These are phyloP conservation scores for Cytidiella melzeri DNA, from an alignment of 768 basidiomycete species.

Conservation along the genomic window DNA sequence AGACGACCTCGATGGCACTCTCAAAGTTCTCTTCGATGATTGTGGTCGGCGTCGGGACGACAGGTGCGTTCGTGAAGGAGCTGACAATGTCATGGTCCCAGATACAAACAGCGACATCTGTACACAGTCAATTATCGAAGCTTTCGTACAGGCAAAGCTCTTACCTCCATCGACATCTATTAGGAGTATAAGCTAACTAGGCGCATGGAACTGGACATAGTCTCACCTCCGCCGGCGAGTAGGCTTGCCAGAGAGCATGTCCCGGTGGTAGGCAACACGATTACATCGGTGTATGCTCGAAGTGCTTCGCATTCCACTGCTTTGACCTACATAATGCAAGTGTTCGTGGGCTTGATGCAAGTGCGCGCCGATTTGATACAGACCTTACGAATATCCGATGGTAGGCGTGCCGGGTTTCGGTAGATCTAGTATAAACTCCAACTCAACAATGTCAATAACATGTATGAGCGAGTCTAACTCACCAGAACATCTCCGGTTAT, in stretches of 20 bases:
- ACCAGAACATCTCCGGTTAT: constrained; percentile 62
- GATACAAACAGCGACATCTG: constrained; percentile 21
- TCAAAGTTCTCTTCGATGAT: constrained; percentile 45
- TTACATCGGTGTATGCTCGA: constrained; percentile 45
- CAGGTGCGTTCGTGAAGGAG: constrained; percentile 39
- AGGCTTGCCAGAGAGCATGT: constrained; percentile 52
- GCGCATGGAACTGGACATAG: background rate
- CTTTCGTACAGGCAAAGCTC: constrained; percentile 6
- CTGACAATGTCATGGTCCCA: constrained; percentile 36
- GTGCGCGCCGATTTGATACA: background rate
- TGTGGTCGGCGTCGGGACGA: constrained; percentile 35
- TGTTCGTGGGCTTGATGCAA: constrained; percentile 2
- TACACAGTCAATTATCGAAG: background rate
- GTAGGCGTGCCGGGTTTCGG: constrained; percentile 67
- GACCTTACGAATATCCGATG: constrained; percentile 70
- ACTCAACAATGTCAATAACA: no score
- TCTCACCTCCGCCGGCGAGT: constrained; percentile 71
- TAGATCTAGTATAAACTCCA: constrained; percentile 28
- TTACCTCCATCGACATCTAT: constrained; percentile 74
- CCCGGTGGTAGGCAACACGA: constrained; percentile 52
- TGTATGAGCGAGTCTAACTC: constrained; percentile 24
- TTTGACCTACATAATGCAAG: constrained; percentile 36
- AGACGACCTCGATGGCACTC: constrained; percentile 39
- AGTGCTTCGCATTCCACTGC: constrained; percentile 50
- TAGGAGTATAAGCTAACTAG: background rate